A percentile compares a stretch with the other conserved stretches of the same genome.
Evolutionary conservation across 768 basidiomycete species (phyloP).

Genomic region (Daedaleopsis nitida): DNA sequence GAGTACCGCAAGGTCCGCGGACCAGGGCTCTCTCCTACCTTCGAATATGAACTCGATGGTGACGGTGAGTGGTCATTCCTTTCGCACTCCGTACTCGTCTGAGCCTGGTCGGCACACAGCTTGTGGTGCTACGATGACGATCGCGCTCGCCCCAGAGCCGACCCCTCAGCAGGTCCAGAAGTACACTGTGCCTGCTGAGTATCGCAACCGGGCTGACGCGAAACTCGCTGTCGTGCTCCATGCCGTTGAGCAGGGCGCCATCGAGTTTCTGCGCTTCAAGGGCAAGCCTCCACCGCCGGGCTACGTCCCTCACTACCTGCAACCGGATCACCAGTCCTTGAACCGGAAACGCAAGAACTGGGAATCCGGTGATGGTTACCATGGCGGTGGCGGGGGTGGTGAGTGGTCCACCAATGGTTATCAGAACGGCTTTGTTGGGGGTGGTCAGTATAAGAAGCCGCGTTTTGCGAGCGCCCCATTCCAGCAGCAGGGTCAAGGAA

Average conservation of each 20-base stretch:
- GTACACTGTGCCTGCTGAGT: conserved; percentile 51
- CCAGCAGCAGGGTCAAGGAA: conserved; percentile 1
- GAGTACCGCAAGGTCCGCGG: conserved; percentile 47
- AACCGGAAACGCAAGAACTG: conserved; percentile 17
- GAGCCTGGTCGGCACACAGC: conserved; percentile 37
- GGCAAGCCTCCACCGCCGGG: conserved; percentile 45
- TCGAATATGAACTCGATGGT: conserved; percentile 45
- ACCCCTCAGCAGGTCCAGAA: conserved; percentile 38
- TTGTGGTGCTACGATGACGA: conserved; percentile 52
- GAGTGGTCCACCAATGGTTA: conserved; percentile 2
- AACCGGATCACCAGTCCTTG: conserved; percentile 3
- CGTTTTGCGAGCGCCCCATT: not conserved
- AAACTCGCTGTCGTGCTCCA: conserved; percentile 54
- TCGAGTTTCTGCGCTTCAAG: conserved; percentile 62
- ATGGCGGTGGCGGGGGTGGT: not conserved
- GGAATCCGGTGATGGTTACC: conserved; percentile 3
- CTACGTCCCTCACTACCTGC: conserved; percentile 30
- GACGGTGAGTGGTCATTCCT: conserved; percentile 46
- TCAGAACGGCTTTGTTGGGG: not conserved
- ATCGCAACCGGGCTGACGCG: conserved; percentile 62
- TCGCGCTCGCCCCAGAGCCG: conserved; percentile 40
- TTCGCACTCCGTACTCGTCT: not conserved
- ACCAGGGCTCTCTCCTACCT: conserved; percentile 39
- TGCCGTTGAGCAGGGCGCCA: conserved; percentile 55
- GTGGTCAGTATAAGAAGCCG: conserved; percentile 9